Percentiles rank a stretch among this genome's conserved stretches.
Evolutionary conservation across 73 alveolate species (phyloP).

Genomic region (Stentor coeruleus): DNA sequence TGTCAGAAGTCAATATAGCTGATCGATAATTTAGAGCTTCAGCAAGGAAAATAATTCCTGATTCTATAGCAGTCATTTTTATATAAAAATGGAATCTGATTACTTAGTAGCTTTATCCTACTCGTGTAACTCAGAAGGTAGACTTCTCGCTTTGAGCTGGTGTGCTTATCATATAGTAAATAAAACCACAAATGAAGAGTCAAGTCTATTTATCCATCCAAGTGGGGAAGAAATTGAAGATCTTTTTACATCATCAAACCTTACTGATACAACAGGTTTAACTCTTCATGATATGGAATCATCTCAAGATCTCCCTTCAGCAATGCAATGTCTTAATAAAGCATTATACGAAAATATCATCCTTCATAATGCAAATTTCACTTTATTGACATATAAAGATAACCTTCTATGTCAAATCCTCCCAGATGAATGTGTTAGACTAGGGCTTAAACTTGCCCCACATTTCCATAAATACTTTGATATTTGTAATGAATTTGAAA

Average conservation of each 20-base stretch:
- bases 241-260: neutral
- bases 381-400: neutral
- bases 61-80: too few species aligned
- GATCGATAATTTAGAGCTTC: slow-evolving; percentile 3
- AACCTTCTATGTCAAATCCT: neutral
- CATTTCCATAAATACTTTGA: neutral
- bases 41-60: neutral
- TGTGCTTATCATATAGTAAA: neutral
- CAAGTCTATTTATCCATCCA: neutral
- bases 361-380: neutral
- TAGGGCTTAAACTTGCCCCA: neutral
- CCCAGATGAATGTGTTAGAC: neutral
- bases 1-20: neutral
- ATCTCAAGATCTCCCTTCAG: slow-evolving; percentile 7
- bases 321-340: neutral
- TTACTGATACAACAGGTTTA: neutral
- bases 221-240: slow-evolving; percentile 6
- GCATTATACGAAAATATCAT: neutral
- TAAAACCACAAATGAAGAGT: neutral
- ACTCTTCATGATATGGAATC: neutral
- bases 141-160: neutral
- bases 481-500: neutral
- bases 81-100: too few species aligned
- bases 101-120: neutral
- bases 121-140: neutral